These are phyloP conservation scores for Fusarium sublunatum DNA, from an alignment of 2,329 filamentous ascomycete species.

Conservation along the genomic window DNA sequence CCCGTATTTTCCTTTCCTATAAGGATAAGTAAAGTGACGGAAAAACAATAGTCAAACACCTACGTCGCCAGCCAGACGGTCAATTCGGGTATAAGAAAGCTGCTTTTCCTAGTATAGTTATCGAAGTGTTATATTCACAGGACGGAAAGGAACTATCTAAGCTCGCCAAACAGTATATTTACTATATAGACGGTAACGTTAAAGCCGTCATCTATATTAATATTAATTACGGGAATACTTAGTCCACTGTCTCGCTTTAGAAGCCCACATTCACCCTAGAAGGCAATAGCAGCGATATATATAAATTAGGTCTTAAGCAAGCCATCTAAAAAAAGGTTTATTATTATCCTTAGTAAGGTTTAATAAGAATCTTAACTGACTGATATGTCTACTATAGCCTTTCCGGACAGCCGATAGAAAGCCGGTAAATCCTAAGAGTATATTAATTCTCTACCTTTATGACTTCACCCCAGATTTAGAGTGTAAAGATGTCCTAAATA, in stretches of 20 bases:
- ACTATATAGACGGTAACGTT: conserved; percentile 31
- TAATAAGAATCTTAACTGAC: not conserved
- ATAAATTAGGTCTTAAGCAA: not conserved
- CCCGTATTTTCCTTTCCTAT: not conserved
- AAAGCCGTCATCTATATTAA: conserved; percentile 36
- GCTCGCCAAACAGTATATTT: conserved; percentile 36
- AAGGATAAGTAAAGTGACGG: not conserved
- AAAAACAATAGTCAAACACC: not conserved
- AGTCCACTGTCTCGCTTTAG: conserved; percentile 32
- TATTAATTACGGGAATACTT: conserved; percentile 16
- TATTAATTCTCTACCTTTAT: not conserved
- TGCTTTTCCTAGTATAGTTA: conserved; percentile 27
- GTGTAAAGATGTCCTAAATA: accelerated
- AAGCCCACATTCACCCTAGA: not conserved
- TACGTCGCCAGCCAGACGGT: conserved; percentile 25
- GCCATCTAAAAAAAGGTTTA: not conserved
- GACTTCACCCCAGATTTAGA: not conserved
- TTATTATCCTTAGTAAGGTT: not conserved
- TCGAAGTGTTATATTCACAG: conserved; percentile 36
- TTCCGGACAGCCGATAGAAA: conserved; percentile 6
- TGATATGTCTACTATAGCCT: not conserved
- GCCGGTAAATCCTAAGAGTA: not conserved
- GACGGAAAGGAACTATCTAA: conserved; percentile 29
- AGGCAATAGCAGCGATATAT: not conserved
- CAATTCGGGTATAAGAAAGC: conserved; percentile 22